Base-by-base conservation (phyloP, 108 stramenopile species). In the Cyclotella baltica region DNA sequence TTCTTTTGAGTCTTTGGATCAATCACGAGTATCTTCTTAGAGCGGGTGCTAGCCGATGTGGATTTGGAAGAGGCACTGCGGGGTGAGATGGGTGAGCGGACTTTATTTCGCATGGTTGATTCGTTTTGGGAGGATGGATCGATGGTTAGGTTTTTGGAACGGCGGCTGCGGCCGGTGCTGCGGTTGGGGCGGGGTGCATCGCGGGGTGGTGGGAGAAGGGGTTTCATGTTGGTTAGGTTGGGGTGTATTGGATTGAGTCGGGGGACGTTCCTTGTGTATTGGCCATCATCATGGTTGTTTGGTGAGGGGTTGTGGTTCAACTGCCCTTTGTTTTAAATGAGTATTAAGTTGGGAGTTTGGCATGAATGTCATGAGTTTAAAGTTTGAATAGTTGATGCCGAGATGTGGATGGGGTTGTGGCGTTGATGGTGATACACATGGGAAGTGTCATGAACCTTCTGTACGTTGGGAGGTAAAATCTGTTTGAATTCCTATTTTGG, bases 1-100 rank as follows among this genome's bases (percentile, higher is more conserved):
- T 81, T 81, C 37, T 53, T 48, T 59, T 73, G 59, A 4, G 73
- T 69, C 4, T 64, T 69, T 4, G 80, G 80, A 43, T 81, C 80
- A 31, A 81, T 48, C 0, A 81, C 73, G 9, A 81, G 46, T 37
- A 81, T 74, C 29, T 69, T 81, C 64, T 69, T 73, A 23, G 35
- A 50, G 36, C 57, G 75, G 35, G 56, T 48, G 29, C 34, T 6
- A 2, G 37, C 23, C 22, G 36, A 27, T 1, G 20, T 38, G 4
- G 11, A 27, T 22, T 37, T 70, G 35, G 51, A 51, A 50, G 50
- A 52, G 1, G 27, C 30, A 37, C 63, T 46, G 20, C 25, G 43
- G 11, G 63, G 38, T 15, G 63, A 65, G 6, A 59, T 5, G 10
- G 58, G 58, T 33, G 31, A 59, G 15, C 29, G 29, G 25, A 19